phyloP scores from a whole-genome alignment of 140 eudicot species.

The Cichorium intybus region DNA sequence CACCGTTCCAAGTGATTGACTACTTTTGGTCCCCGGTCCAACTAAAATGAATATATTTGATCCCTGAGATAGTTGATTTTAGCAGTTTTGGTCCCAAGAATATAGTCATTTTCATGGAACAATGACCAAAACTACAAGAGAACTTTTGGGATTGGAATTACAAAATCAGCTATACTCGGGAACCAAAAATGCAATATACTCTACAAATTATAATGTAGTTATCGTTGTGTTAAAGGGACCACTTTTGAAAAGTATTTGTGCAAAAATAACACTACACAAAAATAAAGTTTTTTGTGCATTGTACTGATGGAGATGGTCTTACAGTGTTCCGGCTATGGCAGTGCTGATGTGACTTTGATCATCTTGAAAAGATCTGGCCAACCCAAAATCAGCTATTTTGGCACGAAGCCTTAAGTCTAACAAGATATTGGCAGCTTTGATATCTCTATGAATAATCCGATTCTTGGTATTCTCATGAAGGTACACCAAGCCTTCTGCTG shows the following conservation, averaged over 20 bases:
- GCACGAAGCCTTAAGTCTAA: constrained; percentile 58
- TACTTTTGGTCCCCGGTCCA: too few species aligned
- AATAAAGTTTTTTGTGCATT: too few species aligned
- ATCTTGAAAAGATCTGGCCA: constrained; percentile 70
- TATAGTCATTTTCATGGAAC: too few species aligned
- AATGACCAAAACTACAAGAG: too few species aligned
- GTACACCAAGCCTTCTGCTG: constrained; percentile 84
- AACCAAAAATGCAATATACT: neutral
- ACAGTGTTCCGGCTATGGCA: constrained; percentile 80
- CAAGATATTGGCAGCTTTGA: constrained; percentile 69
- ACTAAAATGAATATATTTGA: too few species aligned
- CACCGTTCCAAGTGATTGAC: too few species aligned
- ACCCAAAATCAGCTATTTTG: constrained; percentile 69
- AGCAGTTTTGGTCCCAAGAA: too few species aligned
- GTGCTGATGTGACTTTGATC: constrained; percentile 69
- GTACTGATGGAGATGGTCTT: neutral
- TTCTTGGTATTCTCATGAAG: constrained; percentile 66
- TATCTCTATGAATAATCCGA: constrained; percentile 78
- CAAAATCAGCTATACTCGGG: too few species aligned
- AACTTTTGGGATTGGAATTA: too few species aligned
- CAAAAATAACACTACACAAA: neutral
- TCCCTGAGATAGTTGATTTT: too few species aligned
- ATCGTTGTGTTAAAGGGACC: neutral
- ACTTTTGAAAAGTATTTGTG: neutral
- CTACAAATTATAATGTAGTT: neutral